Evolutionary conservation across 805 yeast genomes (phyloP).

Genomic region (Starmera dryadoides): DNA sequence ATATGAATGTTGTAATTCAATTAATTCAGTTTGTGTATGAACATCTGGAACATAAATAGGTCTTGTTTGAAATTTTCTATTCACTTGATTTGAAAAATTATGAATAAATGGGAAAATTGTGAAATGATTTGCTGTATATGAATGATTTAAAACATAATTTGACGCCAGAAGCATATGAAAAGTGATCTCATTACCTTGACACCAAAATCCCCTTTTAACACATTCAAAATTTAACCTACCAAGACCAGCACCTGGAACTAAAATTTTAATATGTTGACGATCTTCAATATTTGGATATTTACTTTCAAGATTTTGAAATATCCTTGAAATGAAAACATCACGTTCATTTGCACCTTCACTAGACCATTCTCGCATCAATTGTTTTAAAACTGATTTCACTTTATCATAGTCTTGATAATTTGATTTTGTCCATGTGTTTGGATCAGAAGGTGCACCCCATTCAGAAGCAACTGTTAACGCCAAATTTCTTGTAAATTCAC

Average conservation of each 20-base stretch:
- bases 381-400: slow-evolving; percentile 48
- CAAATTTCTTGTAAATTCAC: slow-evolving; percentile 32
- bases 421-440: slow-evolving; percentile 35
- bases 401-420: slow-evolving; percentile 42
- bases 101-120: slow-evolving; percentile 50
- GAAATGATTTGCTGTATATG: slow-evolving; percentile 30
- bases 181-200: slow-evolving; percentile 64
- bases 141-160: slow-evolving; percentile 43
- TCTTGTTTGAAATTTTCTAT: slow-evolving; percentile 40
- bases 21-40: slow-evolving; percentile 32
- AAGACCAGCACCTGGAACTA: slow-evolving; percentile 61
- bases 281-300: slow-evolving; percentile 29
- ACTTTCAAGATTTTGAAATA: slow-evolving; percentile 24
- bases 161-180: slow-evolving; percentile 58
- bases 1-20: slow-evolving; percentile 21
- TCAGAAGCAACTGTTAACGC: slow-evolving; percentile 35
- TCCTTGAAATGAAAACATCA: slow-evolving; percentile 26
- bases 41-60: slow-evolving; percentile 48
- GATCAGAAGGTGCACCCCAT: slow-evolving; percentile 41
- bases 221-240: slow-evolving; percentile 54
- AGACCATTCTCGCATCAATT: slow-evolving; percentile 58
- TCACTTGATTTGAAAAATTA: slow-evolving; percentile 36
- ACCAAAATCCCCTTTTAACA: slow-evolving; percentile 45
- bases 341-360: slow-evolving; percentile 44
- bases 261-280: slow-evolving; percentile 34